A percentile compares a stretch with the other conserved stretches of the same genome.
Evolutionary conservation across 2,329 filamentous ascomycete genomes (phyloP).

Genomic region (Calonectria pauciramosa): DNA sequence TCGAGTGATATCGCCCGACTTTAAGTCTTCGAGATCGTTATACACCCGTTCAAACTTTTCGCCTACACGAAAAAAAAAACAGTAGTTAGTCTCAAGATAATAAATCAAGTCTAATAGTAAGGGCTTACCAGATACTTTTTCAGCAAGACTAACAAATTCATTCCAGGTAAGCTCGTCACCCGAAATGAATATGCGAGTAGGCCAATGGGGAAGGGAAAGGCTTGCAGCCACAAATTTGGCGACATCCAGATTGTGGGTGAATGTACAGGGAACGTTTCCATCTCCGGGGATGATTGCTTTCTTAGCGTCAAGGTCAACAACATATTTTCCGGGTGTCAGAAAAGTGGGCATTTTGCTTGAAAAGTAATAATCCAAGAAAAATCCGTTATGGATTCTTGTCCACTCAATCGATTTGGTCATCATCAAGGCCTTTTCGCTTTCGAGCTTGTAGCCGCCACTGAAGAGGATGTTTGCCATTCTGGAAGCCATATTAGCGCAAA

Average conservation of each 20-base stretch:
- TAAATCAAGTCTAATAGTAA: fast-evolving
- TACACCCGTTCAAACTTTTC: not conserved
- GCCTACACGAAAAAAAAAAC: not conserved
- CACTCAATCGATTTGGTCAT: not conserved
- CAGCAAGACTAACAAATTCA: not conserved
- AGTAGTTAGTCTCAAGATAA: not conserved
- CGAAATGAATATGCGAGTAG: not conserved
- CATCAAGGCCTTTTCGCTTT: constrained; percentile 1
- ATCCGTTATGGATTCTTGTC: constrained; percentile 3
- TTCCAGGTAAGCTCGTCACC: constrained; percentile 1
- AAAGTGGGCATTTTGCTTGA: not conserved
- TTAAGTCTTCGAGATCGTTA: not conserved
- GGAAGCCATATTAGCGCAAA: not conserved
- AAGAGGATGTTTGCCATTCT: constrained; percentile 59
- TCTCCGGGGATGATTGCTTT: not conserved
- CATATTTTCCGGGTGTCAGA: not conserved
- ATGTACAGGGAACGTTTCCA: not conserved
- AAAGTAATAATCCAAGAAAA: not conserved
- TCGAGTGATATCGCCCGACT: not conserved
- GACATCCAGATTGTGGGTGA: not conserved
- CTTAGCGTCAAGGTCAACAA: not conserved
- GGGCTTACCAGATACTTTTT: not conserved
- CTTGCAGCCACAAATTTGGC: not conserved
- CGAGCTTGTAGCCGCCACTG: constrained; percentile 64
- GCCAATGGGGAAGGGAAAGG: not conserved